Conservation (phyloP, 108 stramenopile genomes). For the Cyclotella sp. region DNA sequence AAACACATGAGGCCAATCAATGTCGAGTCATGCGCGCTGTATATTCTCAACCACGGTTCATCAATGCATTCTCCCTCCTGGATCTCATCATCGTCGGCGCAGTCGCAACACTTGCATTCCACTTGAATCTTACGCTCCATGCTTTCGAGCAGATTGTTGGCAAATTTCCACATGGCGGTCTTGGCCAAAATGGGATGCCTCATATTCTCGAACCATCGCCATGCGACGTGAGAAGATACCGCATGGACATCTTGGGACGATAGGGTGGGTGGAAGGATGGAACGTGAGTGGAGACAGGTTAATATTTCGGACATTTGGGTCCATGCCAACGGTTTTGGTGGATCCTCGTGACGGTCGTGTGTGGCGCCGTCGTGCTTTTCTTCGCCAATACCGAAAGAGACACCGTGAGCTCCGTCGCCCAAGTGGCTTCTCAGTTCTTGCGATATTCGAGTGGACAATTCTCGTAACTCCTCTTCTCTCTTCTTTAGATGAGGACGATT, state of each 20-base stretch:
- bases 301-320: slow-evolving; percentile 79
- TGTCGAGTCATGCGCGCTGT: slow-evolving; percentile 82
- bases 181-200: slow-evolving; percentile 67
- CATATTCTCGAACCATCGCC: slow-evolving; percentile 83
- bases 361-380: slow-evolving; percentile 27
- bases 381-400: slow-evolving; percentile 80
- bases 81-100: slow-evolving; percentile 10
- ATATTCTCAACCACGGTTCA: slow-evolving; percentile 67
- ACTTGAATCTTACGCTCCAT: slow-evolving; percentile 43
- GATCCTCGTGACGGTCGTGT: background rate
- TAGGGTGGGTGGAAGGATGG: slow-evolving; percentile 63
- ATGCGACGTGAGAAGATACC: slow-evolving; percentile 68
- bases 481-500: slow-evolving; percentile 60
- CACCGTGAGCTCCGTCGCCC: slow-evolving; percentile 57
- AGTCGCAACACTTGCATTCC: slow-evolving; percentile 20
- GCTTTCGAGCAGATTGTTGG: slow-evolving; percentile 45
- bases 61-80: slow-evolving; percentile 22
- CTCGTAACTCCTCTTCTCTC: slow-evolving; percentile 58
- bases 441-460: slow-evolving; percentile 62
- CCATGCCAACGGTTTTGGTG: slow-evolving; percentile 61
- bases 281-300: slow-evolving; percentile 66
- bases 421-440: slow-evolving; percentile 55
- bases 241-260: slow-evolving; percentile 64
- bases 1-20: slow-evolving; percentile 84
- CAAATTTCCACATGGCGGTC: slow-evolving; percentile 74